Percentiles rank a stretch among this genome's conserved stretches.
phyloP scores from a whole-genome alignment of 1,284 basidiomycete genomes.

The Singerocomus rubriflavus region DNA sequence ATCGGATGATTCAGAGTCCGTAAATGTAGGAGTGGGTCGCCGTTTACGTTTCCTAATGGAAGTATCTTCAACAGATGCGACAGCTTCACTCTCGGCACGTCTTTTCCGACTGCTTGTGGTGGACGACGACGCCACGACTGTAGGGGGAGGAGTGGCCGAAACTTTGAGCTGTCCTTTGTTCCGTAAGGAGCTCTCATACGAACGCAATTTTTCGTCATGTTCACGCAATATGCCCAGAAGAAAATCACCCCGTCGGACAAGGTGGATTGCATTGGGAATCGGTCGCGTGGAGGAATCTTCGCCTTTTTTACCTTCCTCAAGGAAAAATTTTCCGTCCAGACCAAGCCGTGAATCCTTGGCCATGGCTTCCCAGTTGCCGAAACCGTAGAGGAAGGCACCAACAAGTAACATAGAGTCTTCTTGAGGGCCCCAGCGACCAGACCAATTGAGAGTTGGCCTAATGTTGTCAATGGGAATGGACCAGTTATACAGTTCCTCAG shows the following conservation, averaged over 20 bases:
- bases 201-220: slow-evolving; percentile 87
- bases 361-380: slow-evolving; percentile 97
- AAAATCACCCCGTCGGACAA: slow-evolving; percentile 96
- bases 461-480: slow-evolving; percentile 88
- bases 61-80: slow-evolving; percentile 72
- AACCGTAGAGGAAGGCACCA: slow-evolving; percentile 92
- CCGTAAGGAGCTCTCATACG: slow-evolving; percentile 72
- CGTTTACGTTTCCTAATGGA: slow-evolving; percentile 74
- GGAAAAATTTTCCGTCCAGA: slow-evolving; percentile 92
- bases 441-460: slow-evolving; percentile 94
- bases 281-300: slow-evolving; percentile 76
- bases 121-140: slow-evolving; percentile 62
- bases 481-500: slow-evolving; percentile 78
- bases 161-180: slow-evolving; percentile 61
- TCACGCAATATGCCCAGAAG: slow-evolving; percentile 87
- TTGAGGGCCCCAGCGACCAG: slow-evolving; percentile 88
- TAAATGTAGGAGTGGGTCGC: slow-evolving; percentile 87
- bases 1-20: slow-evolving; percentile 84
- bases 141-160: slow-evolving; percentile 69
- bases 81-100: slow-evolving; percentile 78
- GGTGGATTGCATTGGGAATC: slow-evolving; percentile 95
- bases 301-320: slow-evolving; percentile 94
- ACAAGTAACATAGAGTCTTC: slow-evolving; percentile 95
- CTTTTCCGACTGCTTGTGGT: slow-evolving; percentile 60
- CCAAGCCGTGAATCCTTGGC: slow-evolving; percentile 83